phyloP scores from a whole-genome alignment of 257 asterid genomes.

The Solanum ossicruentum region DNA sequence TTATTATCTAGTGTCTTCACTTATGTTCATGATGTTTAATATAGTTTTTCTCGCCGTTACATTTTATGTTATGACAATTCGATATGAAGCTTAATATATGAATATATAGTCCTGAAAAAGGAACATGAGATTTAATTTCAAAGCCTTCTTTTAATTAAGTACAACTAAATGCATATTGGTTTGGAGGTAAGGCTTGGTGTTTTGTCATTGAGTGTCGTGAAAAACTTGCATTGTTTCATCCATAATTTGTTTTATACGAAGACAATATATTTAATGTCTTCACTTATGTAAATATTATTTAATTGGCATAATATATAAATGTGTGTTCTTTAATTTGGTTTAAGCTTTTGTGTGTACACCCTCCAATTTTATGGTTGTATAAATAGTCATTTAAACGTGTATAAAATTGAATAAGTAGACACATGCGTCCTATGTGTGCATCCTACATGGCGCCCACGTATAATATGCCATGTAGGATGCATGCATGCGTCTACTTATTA shows the following conservation, averaged over 20 bases:
- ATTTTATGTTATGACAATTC: background rate
- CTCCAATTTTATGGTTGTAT: too few relatives aligned
- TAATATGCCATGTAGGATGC: too few relatives aligned
- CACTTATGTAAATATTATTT: too few relatives aligned
- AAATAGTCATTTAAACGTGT: too few relatives aligned
- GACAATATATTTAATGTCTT: background rate
- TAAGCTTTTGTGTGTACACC: too few relatives aligned
- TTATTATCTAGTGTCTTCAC: background rate
- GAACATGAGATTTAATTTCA: background rate
- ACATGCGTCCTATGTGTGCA: too few relatives aligned
- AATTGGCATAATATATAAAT: too few relatives aligned
- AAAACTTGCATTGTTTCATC: background rate
- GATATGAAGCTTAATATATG: background rate
- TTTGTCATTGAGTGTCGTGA: background rate
- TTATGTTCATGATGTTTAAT: background rate
- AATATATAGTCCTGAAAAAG: background rate
- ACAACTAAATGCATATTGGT: background rate
- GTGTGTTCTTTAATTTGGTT: too few relatives aligned
- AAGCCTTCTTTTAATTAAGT: background rate
- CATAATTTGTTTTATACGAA: background rate
- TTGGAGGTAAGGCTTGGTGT: background rate
- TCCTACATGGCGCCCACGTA: too few relatives aligned
- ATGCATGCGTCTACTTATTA: too few relatives aligned
- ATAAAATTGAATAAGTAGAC: too few relatives aligned
- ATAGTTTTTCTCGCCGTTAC: background rate